Evolutionary conservation across 176 grass and related monocot genomes (phyloP).

Genomic region (Poa annua): DNA sequence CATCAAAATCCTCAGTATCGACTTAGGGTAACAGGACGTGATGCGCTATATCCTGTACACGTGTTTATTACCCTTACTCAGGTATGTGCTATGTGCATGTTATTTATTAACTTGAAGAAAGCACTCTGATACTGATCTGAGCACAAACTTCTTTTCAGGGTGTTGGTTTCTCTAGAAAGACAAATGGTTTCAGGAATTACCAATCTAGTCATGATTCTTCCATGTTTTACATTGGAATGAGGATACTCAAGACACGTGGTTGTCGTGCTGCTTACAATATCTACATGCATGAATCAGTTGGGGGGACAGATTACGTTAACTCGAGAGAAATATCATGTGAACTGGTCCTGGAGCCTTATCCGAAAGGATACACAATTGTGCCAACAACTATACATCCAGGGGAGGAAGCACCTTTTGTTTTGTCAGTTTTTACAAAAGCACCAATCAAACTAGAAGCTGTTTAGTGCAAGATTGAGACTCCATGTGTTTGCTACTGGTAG

Average conservation of each 20-base stretch:
- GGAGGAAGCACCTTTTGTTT: conserved; percentile 98
- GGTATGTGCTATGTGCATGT: conserved; percentile 58
- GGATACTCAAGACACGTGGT: conserved; percentile 97
- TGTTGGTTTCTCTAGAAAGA: conserved; percentile 96
- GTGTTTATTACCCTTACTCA: conserved; percentile 98
- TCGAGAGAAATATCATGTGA: conserved; percentile 99
- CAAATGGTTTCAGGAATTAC: conserved; percentile 86
- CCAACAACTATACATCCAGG: conserved; percentile 97
- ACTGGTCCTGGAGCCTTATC: conserved; percentile 92
- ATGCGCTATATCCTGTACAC: conserved; percentile 84
- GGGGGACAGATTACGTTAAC: conserved; percentile 97
- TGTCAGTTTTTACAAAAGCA: conserved; percentile 99
- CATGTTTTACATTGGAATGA: conserved; percentile 97
- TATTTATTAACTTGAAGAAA: conserved; percentile 19
- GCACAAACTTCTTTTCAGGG: conserved; percentile 64
- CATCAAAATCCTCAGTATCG: conserved; percentile 97
- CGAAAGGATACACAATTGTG: conserved; percentile 98
- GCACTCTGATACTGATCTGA: conserved; percentile 27
- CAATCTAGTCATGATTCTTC: conserved; percentile 96
- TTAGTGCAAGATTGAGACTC: conserved; percentile 50
- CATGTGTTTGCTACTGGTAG: conserved; percentile 29
- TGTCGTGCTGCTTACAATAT: conserved; percentile 96
- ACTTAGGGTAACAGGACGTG: conserved; percentile 78
- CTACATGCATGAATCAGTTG: conserved; percentile 97
- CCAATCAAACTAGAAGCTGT: conserved; percentile 90